These are phyloP conservation scores for Jacaranda copaia DNA, from an alignment of 257 asterid genomes.

Conservation along the genomic window DNA sequence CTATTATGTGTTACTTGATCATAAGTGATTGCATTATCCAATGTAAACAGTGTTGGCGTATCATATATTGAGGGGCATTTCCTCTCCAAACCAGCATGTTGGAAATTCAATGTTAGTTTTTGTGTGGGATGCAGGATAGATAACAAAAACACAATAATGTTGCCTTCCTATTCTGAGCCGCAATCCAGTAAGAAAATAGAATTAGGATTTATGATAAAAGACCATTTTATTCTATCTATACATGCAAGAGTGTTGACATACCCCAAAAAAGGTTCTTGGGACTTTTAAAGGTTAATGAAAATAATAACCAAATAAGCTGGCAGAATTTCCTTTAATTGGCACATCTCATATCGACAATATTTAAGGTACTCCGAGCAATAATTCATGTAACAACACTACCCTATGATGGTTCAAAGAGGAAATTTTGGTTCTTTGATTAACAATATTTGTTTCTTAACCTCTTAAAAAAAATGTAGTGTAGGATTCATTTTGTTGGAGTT, in stretches of 20 bases:
- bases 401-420: too few relatives aligned
- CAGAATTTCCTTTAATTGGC: too few relatives aligned
- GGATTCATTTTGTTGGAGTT: too few relatives aligned
- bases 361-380: too few relatives aligned
- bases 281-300: too few relatives aligned
- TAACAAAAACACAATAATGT: background rate
- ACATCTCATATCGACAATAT: too few relatives aligned
- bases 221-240: background rate
- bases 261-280: too few relatives aligned
- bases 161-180: background rate
- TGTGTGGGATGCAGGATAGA: background rate
- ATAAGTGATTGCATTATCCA: background rate
- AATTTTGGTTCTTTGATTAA: too few relatives aligned
- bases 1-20: background rate
- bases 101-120: background rate
- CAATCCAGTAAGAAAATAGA: background rate
- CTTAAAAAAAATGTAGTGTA: too few relatives aligned
- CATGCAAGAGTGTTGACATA: background rate
- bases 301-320: too few relatives aligned
- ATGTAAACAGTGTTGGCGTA: background rate
- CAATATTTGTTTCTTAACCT: too few relatives aligned
- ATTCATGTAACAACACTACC: too few relatives aligned
- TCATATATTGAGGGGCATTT: background rate
- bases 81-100: background rate
- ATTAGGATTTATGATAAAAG: background rate